phyloP scores from a whole-genome alignment of 2,329 filamentous ascomycete species.

The Helicocarpus griseus region DNA sequence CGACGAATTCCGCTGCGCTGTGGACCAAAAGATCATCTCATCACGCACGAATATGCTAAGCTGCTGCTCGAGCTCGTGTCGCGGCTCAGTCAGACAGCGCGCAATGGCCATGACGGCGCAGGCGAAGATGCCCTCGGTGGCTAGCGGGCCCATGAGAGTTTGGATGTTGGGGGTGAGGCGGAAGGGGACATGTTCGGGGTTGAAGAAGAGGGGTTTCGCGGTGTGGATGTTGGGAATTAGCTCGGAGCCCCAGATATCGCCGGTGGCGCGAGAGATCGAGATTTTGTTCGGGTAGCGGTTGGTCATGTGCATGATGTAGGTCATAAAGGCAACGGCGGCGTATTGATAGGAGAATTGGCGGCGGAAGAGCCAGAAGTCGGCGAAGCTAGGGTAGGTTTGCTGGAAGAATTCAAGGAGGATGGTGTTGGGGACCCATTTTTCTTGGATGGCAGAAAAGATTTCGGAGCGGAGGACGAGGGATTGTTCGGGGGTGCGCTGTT shows the following conservation, averaged over 20 bases:
- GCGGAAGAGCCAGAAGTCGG: constrained; percentile 97
- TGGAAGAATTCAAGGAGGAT: constrained; percentile 86
- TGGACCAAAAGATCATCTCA: constrained; percentile 97
- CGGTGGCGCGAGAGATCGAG: constrained; percentile 74
- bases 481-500: constrained; percentile 48
- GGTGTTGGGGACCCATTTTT: constrained; percentile 79
- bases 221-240: constrained; percentile 82
- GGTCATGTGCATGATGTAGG: constrained; percentile 95
- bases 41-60: constrained; percentile 91
- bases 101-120: constrained; percentile 94
- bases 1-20: constrained; percentile 54
- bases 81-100: constrained; percentile 78
- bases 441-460: constrained; percentile 88
- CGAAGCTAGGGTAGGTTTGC: constrained; percentile 73
- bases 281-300: constrained; percentile 94
- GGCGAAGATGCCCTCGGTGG: constrained; percentile 93
- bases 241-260: constrained; percentile 94
- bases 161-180: constrained; percentile 93
- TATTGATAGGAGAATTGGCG: constrained; percentile 95
- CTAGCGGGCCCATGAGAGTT: constrained; percentile 88
- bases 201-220: constrained; percentile 81
- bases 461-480: constrained; percentile 67
- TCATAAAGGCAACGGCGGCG: constrained; percentile 93
- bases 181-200: constrained; percentile 93
- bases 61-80: constrained; percentile 79